Evolutionary conservation across 108 stramenopile genomes (phyloP), one percentile per base, ranked within the genome.

Genomic region (Epipyxis sp.): DNA sequence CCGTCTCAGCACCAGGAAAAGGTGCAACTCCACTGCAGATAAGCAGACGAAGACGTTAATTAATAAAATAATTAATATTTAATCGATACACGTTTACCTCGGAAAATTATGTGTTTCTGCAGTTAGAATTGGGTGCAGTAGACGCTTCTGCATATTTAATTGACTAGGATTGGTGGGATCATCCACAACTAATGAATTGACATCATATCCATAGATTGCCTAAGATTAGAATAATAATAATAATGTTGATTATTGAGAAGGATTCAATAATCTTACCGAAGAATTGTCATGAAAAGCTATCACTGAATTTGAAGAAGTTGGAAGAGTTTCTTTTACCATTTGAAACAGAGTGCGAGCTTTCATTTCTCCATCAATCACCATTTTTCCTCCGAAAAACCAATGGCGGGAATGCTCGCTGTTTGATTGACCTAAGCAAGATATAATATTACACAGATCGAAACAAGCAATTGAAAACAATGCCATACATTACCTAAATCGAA

Each of bases 51-150:
- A n/a, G n/a, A n/a, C n/a, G n/a, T n/a, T n/a, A n/a, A n/a, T n/a
- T n/a, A n/a, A n/a, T n/a, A n/a, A n/a, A n/a, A n/a, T n/a, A n/a
- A n/a, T n/a, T n/a, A n/a, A n/a, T n/a, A n/a, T n/a, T n/a, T n/a
- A n/a, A n/a, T n/a, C n/a, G 25, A n/a, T n/a, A n/a, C n/a, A n/a
- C n/a, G 13, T 42, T 13, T 50, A 50, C 59, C 91, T 94, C 34
- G 98, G 98, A 74, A 99, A 99, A 86, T 99, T 99, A 87, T 99
- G 98, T 34, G 98, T 99, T 85, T 99, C 98, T 1, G 98, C 98
- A 37, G 98, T 99, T 29, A 99, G 87, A 59, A 97, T 93, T 20
- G 94, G 95, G 83, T 97, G 98, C 72, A 94, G 76, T 27, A 83
- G 86, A 78, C 91, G 91, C 76, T 79, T 84, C 16, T 76, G 68